These are phyloP conservation scores for Ustilago cynodontis DNA, from an alignment of 1,284 basidiomycete species.

Conservation along the genomic window DNA sequence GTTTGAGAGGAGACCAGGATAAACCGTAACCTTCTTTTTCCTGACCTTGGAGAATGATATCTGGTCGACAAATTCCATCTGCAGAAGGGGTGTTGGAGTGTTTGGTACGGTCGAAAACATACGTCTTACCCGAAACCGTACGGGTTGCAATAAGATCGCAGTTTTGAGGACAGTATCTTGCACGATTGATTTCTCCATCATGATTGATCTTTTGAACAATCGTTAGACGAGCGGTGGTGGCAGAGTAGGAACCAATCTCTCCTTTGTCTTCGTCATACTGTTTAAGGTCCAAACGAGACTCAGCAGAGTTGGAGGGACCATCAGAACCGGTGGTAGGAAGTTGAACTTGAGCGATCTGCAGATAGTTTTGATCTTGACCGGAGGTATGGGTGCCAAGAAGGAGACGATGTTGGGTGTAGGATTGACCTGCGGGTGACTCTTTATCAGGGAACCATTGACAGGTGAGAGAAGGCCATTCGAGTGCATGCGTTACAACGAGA, in stretches of 20 bases:
- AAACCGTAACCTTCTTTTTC: conserved; percentile 93
- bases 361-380: conserved; percentile 91
- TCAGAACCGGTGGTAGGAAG: conserved; percentile 78
- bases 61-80: conserved; percentile 83
- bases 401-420: conserved; percentile 91
- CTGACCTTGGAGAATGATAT: conserved; percentile 91
- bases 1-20: conserved; percentile 83
- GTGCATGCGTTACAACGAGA: conserved; percentile 94
- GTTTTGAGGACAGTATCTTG: conserved; percentile 99
- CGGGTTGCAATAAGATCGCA: conserved; percentile 97
- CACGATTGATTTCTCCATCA: conserved; percentile 94
- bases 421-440: conserved; percentile 84
- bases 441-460: conserved; percentile 99
- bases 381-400: conserved; percentile 98
- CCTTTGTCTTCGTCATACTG: conserved; percentile 94
- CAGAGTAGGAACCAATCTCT: conserved; percentile 71
- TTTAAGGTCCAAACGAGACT: conserved; percentile 79
- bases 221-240: conserved; percentile 84
- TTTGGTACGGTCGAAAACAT: conserved; percentile 96
- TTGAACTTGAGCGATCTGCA: conserved; percentile 91
- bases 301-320: conserved; percentile 69
- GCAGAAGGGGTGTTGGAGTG: conserved; percentile 91
- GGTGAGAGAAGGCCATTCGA: conserved; percentile 97
- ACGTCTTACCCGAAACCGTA: conserved; percentile 87
- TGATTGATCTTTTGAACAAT: conserved; percentile 96